Evolutionary conservation across 2,329 filamentous ascomycete species (phyloP).

Genomic region (Neocatenulostroma microsporum): DNA sequence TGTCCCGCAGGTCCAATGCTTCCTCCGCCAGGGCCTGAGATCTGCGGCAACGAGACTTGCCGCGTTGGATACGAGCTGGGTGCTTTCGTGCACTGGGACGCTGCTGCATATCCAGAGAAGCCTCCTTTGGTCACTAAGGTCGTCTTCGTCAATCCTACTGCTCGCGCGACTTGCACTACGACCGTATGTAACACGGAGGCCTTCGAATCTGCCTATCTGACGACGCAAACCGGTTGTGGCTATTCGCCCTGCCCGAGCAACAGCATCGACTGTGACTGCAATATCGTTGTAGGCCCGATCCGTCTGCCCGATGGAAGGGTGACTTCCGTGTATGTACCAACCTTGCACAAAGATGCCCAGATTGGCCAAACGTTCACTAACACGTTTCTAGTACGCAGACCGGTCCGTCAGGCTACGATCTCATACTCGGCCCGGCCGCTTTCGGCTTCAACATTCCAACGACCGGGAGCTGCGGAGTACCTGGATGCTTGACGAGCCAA

Average conservation of each 20-base stretch:
- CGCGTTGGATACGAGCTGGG: slow-evolving; percentile 14
- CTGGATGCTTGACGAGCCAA: slow-evolving; percentile 8
- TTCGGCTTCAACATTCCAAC: slow-evolving; percentile 12
- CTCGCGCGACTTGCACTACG: slow-evolving; percentile 16
- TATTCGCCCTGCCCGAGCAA: slow-evolving; percentile 18
- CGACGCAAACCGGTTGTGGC: slow-evolving; percentile 9
- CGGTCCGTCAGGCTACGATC: slow-evolving; percentile 14
- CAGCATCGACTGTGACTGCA: slow-evolving; percentile 17
- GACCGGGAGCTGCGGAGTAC: slow-evolving; percentile 6
- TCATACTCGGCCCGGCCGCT: slow-evolving; percentile 17
- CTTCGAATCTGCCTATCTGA: slow-evolving; percentile 13
- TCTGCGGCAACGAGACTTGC: slow-evolving; percentile 13
- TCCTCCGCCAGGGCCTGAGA: slow-evolving; percentile 4
- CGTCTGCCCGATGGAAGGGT: slow-evolving; percentile 10
- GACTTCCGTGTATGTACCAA: slow-evolving; percentile 18
- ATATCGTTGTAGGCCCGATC: slow-evolving; percentile 18
- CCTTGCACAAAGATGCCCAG: too few species aligned
- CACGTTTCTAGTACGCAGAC: slow-evolving; percentile 16
- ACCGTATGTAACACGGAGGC: slow-evolving; percentile 16
- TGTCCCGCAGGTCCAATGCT: slow-evolving; percentile 5
- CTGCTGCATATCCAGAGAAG: not conserved
- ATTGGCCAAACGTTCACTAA: not conserved
- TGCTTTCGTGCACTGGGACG: slow-evolving; percentile 16
- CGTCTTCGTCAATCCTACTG: slow-evolving; percentile 12
- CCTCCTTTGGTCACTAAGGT: slow-evolving; percentile 13